These are phyloP conservation scores for Silybum marianum DNA, from an alignment of 129 eudicot species.

Conservation along the genomic window DNA sequence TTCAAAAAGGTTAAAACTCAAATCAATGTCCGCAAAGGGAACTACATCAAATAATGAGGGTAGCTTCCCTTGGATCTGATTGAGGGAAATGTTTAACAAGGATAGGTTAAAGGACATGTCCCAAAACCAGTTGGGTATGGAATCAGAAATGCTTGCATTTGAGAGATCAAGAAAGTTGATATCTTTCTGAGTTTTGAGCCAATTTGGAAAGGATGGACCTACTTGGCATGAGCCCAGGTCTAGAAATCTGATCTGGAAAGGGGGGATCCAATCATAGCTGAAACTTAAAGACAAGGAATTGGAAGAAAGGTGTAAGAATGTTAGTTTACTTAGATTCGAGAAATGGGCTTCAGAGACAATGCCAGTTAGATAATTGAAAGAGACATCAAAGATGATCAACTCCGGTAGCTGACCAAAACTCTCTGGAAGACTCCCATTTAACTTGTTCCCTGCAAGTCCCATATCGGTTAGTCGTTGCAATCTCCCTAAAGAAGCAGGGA, in stretches of 20 bases:
- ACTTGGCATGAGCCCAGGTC: slow-evolving; percentile 39
- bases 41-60: slow-evolving; percentile 33
- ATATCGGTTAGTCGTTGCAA: slow-evolving; percentile 25
- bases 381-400: slow-evolving; percentile 35
- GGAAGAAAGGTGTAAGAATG: slow-evolving; percentile 27
- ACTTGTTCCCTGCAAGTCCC: slow-evolving; percentile 34
- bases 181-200: slow-evolving; percentile 44
- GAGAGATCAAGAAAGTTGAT: slow-evolving; percentile 42
- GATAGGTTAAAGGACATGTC: slow-evolving; percentile 28
- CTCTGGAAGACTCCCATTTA: slow-evolving; percentile 48
- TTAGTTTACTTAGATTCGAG: slow-evolving; percentile 32
- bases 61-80: slow-evolving; percentile 38
- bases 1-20: slow-evolving; percentile 43
- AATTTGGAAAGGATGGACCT: slow-evolving; percentile 50
- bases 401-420: slow-evolving; percentile 44
- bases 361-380: slow-evolving; percentile 39
- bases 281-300: slow-evolving; percentile 40
- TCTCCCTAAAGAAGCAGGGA: slow-evolving; percentile 41
- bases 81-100: slow-evolving; percentile 41
- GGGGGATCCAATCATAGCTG: slow-evolving; percentile 42
- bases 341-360: slow-evolving; percentile 44
- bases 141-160: slow-evolving; percentile 45
- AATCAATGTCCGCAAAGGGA: slow-evolving; percentile 50
- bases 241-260: slow-evolving; percentile 41
- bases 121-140: slow-evolving; percentile 38